These are phyloP conservation scores for Epichloe sibirici DNA, from an alignment of 2,329 filamentous ascomycete genomes.

Conservation along the genomic window DNA sequence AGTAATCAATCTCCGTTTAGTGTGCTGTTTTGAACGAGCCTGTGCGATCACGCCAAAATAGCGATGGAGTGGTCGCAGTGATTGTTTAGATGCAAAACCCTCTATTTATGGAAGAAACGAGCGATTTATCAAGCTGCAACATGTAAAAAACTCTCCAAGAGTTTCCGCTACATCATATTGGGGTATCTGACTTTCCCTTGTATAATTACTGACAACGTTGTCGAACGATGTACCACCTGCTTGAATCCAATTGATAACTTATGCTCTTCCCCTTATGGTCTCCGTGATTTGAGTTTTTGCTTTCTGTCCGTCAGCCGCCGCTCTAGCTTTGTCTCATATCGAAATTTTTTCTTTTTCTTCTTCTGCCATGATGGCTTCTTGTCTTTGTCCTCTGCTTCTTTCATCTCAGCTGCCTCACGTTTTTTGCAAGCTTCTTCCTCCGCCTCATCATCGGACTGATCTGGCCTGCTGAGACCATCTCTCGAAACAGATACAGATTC, in stretches of 20 bases:
- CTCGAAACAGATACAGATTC: conserved; percentile 74
- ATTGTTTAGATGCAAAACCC: conserved; percentile 12
- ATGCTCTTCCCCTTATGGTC: conserved; percentile 2
- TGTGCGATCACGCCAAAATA: neutral
- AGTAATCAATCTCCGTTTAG: conserved; percentile 10
- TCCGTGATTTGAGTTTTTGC: conserved; percentile 47
- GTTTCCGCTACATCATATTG: conserved; percentile 16
- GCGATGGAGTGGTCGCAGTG: neutral
- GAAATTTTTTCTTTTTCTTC: conserved; percentile 83
- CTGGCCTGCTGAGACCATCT: conserved; percentile 53
- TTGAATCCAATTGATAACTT: neutral
- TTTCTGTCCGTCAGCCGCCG: conserved; percentile 63
- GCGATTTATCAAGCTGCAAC: conserved; percentile 18
- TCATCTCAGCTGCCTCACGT: conserved; percentile 16
- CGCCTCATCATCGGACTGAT: conserved; percentile 25
- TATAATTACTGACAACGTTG: neutral
- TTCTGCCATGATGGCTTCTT: conserved; percentile 32
- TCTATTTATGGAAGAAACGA: conserved; percentile 16
- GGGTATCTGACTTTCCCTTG: conserved; percentile 16
- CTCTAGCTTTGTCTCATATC: conserved; percentile 82
- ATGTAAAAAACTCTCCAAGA: conserved; percentile 19
- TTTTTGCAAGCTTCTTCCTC: conserved; percentile 14
- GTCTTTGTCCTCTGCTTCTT: conserved; percentile 18
- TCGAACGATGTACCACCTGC: neutral
- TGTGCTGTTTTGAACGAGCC: neutral